Percentiles rank a stretch among this genome's conserved stretches.
phyloP scores from a whole-genome alignment of 768 basidiomycete species.

The Lenzites betulinus region DNA sequence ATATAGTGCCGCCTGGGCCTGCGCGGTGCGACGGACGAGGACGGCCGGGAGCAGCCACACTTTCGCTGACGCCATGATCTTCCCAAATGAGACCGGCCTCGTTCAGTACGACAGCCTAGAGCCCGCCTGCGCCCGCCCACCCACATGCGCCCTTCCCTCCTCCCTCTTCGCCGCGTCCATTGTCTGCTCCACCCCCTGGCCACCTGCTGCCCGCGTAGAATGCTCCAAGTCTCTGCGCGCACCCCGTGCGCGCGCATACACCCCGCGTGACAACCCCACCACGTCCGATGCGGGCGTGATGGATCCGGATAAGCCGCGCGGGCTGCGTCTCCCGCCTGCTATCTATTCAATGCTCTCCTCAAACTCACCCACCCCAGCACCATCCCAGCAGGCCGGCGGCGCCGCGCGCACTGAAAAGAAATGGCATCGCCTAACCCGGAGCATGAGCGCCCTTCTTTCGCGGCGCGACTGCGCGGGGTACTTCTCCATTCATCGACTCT shows the following conservation, averaged over 20 bases:
- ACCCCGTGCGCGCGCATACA: neutral
- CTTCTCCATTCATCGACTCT: conserved; percentile 7
- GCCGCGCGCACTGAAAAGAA: too few species aligned
- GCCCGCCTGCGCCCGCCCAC: neutral
- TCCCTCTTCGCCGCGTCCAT: neutral
- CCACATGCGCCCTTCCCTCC: neutral
- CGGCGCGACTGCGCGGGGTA: neutral
- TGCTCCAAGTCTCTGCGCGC: too few species aligned
- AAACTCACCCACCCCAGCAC: neutral
- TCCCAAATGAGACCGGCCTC: neutral
- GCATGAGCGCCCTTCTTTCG: neutral
- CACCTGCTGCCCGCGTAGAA: too few species aligned
- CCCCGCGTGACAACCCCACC: neutral
- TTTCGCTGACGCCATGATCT: conserved; percentile 3
- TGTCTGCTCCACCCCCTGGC: too few species aligned
- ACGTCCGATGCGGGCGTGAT: neutral
- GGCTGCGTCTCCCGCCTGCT: neutral
- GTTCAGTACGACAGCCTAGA: neutral
- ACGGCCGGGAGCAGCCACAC: neutral
- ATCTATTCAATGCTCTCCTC: neutral
- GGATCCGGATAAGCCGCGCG: neutral
- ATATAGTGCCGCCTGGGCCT: conserved; percentile 1
- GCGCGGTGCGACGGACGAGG: neutral
- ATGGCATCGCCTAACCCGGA: neutral
- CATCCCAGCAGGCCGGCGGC: neutral